phyloP scores from a whole-genome alignment of 2,329 filamentous ascomycete genomes.

The Pyrenochaeta sp. region DNA sequence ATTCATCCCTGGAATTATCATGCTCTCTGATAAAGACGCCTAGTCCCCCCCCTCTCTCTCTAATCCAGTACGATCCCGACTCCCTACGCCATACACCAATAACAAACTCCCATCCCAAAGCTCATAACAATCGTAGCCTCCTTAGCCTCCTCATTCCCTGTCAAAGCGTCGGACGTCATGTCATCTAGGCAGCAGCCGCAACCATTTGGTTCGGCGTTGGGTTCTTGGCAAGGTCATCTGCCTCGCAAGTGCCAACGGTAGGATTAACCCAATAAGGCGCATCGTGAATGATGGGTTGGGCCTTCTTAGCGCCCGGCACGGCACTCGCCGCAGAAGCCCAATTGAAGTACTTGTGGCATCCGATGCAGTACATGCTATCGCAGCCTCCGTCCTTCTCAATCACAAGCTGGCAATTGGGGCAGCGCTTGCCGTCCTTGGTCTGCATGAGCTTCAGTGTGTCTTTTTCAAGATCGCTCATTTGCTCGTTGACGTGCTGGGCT shows the following conservation, averaged over 20 bases:
- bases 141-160: too few species aligned
- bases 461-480: conserved; percentile 31
- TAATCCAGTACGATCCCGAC: too few species aligned
- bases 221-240: too few species aligned
- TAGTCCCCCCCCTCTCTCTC: too few species aligned
- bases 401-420: conserved; percentile 39
- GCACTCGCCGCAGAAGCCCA: conserved; percentile 32
- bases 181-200: too few species aligned
- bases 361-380: conserved; percentile 30
- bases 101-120: too few species aligned
- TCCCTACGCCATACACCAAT: too few species aligned
- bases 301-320: conserved; percentile 26
- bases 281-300: conserved; percentile 4
- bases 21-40: too few species aligned
- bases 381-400: conserved; percentile 43
- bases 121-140: too few species aligned
- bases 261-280: not conserved
- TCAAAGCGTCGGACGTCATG: too few species aligned
- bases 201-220: not conserved
- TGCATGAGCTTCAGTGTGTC: conserved; percentile 32
- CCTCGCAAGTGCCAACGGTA: conserved; percentile 2
- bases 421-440: conserved; percentile 32
- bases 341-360: conserved; percentile 35
- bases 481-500: conserved; percentile 20
- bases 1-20: too few species aligned